Evolutionary conservation across 2,329 filamentous ascomycete species (phyloP), one percentile per base, ranked within the genome.

Genomic region (Aspergillus ustus): DNA sequence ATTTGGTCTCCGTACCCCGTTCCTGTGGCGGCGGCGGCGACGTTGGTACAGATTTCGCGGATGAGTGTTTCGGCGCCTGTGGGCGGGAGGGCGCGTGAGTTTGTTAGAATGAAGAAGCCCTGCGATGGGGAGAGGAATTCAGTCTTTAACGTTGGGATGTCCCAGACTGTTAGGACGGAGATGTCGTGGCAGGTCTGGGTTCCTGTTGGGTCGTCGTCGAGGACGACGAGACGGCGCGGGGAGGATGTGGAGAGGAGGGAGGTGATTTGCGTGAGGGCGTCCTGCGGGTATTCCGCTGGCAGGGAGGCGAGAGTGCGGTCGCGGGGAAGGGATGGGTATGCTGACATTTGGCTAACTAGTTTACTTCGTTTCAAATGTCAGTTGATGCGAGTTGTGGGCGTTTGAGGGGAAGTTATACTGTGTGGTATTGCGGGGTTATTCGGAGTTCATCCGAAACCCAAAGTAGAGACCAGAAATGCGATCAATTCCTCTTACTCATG

Each of bases 161-260:
- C 81, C 84, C 84, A 87, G 5, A 82, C 81, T 0, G 83, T 84
- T 20, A 87, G 75, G 1, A 87, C 83, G 53, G 77, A 73, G 62
- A 87, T 82, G 65, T 83, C 80, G 70, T 87, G 83, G 70, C 84
- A 86, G n/a, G 85, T 87, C 67, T 87, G 85, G 0, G 84, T 87
- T n/a, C 84, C 84, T 0, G 85, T 87, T 34, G 84, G 84, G 59
- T 87, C 84, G 61, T 87, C 84, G 57, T 86, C 84, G 29, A 77
- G 70, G 1, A 76, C 72, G 17, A 77, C 74, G 7, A 77, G 71
- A 4, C 71, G 72, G 44, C 69, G 73, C 11, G n/a, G 53, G 54
- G 69, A 63, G 9, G 65, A 63, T 8, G 68, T 58, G n/a, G 67
- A 57, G 28, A 75, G 71, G 29, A 70, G 63, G 11, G 70, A 57